Evolutionary conservation across 257 asterid species (phyloP).

Genomic region (Fraxinus cuspidata): DNA sequence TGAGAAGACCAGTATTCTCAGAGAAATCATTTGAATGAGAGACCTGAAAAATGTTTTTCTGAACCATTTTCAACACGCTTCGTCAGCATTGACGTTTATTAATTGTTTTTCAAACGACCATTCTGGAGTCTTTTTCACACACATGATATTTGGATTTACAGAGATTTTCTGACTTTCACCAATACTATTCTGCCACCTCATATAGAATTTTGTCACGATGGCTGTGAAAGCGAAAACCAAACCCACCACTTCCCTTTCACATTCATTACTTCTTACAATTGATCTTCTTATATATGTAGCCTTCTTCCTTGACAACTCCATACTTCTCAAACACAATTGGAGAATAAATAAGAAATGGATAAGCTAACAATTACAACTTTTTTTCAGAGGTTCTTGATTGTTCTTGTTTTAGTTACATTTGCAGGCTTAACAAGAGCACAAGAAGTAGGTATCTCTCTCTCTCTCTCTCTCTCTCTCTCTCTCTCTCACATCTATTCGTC

Average conservation of each 20-base stretch:
- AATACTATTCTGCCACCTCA: not conserved
- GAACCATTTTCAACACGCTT: not conserved
- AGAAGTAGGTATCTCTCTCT: slow-evolving; percentile 47
- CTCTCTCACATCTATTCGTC: not conserved
- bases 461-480: not conserved
- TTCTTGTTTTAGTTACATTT: slow-evolving; percentile 21
- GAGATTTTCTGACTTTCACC: not conserved
- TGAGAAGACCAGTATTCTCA: not conserved
- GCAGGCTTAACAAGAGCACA: slow-evolving; percentile 37
- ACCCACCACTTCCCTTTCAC: not conserved
- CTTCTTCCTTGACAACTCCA: not conserved
- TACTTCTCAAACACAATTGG: not conserved
- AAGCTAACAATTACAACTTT: slow-evolving; percentile 9
- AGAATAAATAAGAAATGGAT: slow-evolving; percentile 13
- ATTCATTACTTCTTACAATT: not conserved
- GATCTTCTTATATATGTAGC: not conserved
- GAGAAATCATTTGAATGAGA: no score
- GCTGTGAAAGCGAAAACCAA: not conserved
- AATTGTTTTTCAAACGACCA: not conserved
- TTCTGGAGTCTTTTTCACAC: not conserved
- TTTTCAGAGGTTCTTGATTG: slow-evolving; percentile 20
- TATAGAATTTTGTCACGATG: not conserved
- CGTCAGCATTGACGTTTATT: not conserved
- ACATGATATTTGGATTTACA: not conserved
- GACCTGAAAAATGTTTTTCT: not conserved